Conservation (phyloP, 2,329 filamentous ascomycete species). For the Curvularia verruculosa region DNA sequence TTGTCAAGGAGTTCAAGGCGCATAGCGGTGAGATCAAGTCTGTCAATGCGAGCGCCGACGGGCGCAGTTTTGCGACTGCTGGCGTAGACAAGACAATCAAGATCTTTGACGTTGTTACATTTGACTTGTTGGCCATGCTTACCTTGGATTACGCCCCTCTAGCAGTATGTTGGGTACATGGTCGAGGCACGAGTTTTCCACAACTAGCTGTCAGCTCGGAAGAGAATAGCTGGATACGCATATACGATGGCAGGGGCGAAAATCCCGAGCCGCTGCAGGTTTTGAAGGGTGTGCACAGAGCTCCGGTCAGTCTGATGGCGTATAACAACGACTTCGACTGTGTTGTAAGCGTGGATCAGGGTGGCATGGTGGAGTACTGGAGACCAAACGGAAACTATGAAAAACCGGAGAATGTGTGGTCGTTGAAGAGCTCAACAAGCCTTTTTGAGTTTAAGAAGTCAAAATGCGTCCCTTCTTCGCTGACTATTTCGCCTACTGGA, state of each 20-base stretch:
- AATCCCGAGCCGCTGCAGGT: conserved; percentile 76
- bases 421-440: conserved; percentile 91
- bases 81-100: conserved; percentile 80
- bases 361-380: conserved; percentile 98
- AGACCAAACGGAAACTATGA: conserved; percentile 78
- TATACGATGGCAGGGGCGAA: conserved; percentile 91
- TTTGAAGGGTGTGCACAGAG: conserved; percentile 79
- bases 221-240: conserved; percentile 71
- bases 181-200: conserved; percentile 82
- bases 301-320: conserved; percentile 79
- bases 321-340: conserved; percentile 92
- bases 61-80: conserved; percentile 89
- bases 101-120: conserved; percentile 79
- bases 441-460: conserved; percentile 96
- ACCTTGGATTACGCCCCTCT: conserved; percentile 76
- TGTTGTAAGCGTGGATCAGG: conserved; percentile 85
- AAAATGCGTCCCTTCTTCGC: conserved; percentile 79
- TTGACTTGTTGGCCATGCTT: conserved; percentile 70
- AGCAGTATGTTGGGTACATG: conserved; percentile 89
- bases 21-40: conserved; percentile 84
- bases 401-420: conserved; percentile 89
- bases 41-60: conserved; percentile 86
- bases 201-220: conserved; percentile 83
- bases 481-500: conserved; percentile 85
- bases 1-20: conserved; percentile 96